phyloP scores from a whole-genome alignment of 257 asterid species.

The Solanum microdontum region DNA sequence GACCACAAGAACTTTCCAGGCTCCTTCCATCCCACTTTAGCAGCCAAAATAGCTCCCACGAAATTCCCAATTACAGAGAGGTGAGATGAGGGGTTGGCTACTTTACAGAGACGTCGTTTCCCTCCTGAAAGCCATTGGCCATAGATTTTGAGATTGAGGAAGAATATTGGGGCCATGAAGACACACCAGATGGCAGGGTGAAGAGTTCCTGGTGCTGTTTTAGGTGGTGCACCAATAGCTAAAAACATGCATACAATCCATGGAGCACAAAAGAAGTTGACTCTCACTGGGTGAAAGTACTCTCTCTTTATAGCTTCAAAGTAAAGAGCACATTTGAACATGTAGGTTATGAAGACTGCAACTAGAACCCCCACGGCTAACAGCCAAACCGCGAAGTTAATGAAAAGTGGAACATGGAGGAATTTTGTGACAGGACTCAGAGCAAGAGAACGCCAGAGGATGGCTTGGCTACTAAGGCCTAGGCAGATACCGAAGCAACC shows the following conservation, averaged over 20 bases:
- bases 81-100: slow-evolving; percentile 87
- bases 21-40: slow-evolving; percentile 73
- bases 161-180: slow-evolving; percentile 52
- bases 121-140: slow-evolving; percentile 98
- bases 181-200: slow-evolving; percentile 64
- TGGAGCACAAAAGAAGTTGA: slow-evolving; percentile 94
- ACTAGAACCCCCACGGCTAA: slow-evolving; percentile 43
- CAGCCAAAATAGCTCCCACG: slow-evolving; percentile 85
- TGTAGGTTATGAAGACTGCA: slow-evolving; percentile 48
- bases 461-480: slow-evolving; percentile 91
- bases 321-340: slow-evolving; percentile 52
- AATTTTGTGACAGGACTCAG: slow-evolving; percentile 53
- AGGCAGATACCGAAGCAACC: slow-evolving; percentile 88
- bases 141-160: slow-evolving; percentile 76
- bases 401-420: slow-evolving; percentile 54
- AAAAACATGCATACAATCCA: slow-evolving; percentile 86
- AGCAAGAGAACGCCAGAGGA: slow-evolving; percentile 63
- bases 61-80: slow-evolving; percentile 83
- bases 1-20: slow-evolving; percentile 87
- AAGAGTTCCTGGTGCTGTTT: slow-evolving; percentile 20
- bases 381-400: slow-evolving; percentile 70
- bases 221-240: slow-evolving; percentile 62
- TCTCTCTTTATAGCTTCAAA: slow-evolving; percentile 90
- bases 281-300: slow-evolving; percentile 76
- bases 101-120: slow-evolving; percentile 57